Base-by-base conservation (phyloP, 1,284 basidiomycete genomes). In the Sporisorium graminicola region DNA sequence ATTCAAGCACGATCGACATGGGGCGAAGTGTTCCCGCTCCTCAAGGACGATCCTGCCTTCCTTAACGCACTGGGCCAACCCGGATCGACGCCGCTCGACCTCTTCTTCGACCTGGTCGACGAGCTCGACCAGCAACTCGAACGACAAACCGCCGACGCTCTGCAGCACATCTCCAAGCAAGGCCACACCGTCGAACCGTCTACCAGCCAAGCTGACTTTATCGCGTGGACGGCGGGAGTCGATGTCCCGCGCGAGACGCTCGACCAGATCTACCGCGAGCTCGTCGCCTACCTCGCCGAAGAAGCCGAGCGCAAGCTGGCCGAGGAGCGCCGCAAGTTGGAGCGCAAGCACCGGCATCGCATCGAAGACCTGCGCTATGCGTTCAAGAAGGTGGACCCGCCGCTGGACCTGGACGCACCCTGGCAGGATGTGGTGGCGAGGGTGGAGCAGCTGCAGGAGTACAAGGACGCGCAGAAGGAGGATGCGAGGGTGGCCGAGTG, bases 331-430 rank as follows among this genome's bases (percentile, higher is more conserved):
- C 27, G 94, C 93, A 86, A 92, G 26, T 87, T 91, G 0, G 97
- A 99, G 86, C 89, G 94, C 51, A 91, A 90, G 79, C 90, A 92
- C 69, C 90, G 96, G 24, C 93, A 97, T 85, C 87, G 93, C 63
- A 94, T 97, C 81, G 96, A 99, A 84, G 97, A 99, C 82, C 88
- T 99, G 37, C 92, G 97, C 4, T 98, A 98, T 86, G 97, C 95
- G 0, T 89, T 98, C 73, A 95, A 94, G 87, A 95, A 96, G 82
- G 88, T 96, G 5, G 86, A 92, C 0, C 91, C 94, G 37, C 89
- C 92, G 13, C 61, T 81, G 12, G 76, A 80, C 24, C 40, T 80
- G 8, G 63, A 77, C n/a, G 69, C 74, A 10, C 6, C 51, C 3
- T 81, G 62, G 53, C 71, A 79, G 4, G 52, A 37, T 12, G 50